Percentiles rank a stretch among this genome's conserved stretches.
These are phyloP conservation scores for Stylosanthes scabra DNA, from an alignment of 331 rosid species.

Conservation along the genomic window DNA sequence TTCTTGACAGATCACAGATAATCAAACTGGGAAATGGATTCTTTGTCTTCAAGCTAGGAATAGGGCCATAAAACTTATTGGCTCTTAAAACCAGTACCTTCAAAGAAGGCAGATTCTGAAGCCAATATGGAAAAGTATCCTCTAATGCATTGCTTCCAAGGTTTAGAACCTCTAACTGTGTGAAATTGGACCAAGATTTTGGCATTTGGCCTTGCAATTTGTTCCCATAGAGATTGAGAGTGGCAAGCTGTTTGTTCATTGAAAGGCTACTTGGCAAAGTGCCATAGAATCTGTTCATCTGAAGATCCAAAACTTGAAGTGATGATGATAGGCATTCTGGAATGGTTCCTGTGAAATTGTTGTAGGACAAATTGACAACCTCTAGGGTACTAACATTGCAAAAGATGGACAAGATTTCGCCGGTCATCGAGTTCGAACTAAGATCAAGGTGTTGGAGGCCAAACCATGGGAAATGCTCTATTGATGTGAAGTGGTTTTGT, in stretches of 20 bases:
- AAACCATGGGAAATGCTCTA: background rate
- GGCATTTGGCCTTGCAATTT: conserved; percentile 41
- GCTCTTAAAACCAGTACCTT: conserved; percentile 38
- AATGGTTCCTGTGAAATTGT: conserved; percentile 25
- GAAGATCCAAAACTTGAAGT: conserved; percentile 29
- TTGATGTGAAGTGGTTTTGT: conserved; percentile 32
- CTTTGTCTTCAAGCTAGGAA: background rate
- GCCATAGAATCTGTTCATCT: conserved; percentile 35
- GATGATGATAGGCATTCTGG: conserved; percentile 34
- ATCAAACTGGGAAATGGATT: background rate
- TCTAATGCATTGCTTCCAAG: conserved; percentile 38
- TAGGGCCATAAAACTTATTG: conserved; percentile 23
- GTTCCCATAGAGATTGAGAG: conserved; percentile 39
- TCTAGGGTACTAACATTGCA: conserved; percentile 24
- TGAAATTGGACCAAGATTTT: conserved; percentile 27
- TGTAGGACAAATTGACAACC: conserved; percentile 28
- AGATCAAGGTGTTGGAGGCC: background rate
- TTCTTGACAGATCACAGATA: conserved; percentile 16
- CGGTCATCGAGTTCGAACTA: conserved; percentile 26
- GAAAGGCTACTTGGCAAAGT: conserved; percentile 11
- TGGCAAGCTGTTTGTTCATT: accelerated
- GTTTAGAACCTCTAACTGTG: background rate
- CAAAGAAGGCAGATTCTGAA: conserved; percentile 26
- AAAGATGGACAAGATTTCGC: conserved; percentile 3
- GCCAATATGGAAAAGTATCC: conserved; percentile 44